Evolutionary conservation across 192 early-diverging fungal genomes (phyloP).

Genomic region (Coemansia sp.): DNA sequence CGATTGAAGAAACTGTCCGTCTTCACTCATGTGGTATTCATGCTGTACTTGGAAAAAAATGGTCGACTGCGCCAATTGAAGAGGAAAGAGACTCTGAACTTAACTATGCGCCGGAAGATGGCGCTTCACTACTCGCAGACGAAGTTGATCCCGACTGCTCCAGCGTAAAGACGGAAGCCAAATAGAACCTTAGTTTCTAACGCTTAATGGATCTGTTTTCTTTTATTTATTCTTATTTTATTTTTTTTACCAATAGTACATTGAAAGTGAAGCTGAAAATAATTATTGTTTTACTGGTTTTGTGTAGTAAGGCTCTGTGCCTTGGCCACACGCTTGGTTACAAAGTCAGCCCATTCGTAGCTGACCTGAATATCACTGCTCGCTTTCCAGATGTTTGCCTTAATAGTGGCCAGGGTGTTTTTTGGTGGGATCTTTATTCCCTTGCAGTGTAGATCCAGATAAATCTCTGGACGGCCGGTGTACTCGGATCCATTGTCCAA

Average conservation of each 20-base stretch:
- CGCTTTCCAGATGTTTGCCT: slow-evolving; percentile 48
- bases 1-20: slow-evolving; percentile 62
- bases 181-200: neutral
- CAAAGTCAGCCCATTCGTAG: slow-evolving; percentile 55
- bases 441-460: slow-evolving; percentile 47
- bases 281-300: neutral
- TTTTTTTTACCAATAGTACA: neutral
- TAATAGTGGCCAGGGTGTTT: slow-evolving; percentile 50
- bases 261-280: neutral
- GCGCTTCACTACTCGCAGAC: neutral
- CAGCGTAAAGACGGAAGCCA: neutral
- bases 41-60: slow-evolving; percentile 42
- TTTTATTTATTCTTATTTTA: neutral
- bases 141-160: neutral
- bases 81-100: slow-evolving; percentile 18
- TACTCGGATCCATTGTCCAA: slow-evolving; percentile 12
- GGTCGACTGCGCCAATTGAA: slow-evolving; percentile 22
- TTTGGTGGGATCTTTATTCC: slow-evolving; percentile 19
- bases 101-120: neutral
- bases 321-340: slow-evolving; percentile 33
- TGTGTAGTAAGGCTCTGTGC: slow-evolving; percentile 26
- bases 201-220: neutral
- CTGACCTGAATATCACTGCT: slow-evolving; percentile 50
- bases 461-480: slow-evolving; percentile 42
- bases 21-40: slow-evolving; percentile 53